These are phyloP conservation scores for Cinnamomum micranthum DNA, from an alignment of 164 flowering plant species.

Conservation along the genomic window DNA sequence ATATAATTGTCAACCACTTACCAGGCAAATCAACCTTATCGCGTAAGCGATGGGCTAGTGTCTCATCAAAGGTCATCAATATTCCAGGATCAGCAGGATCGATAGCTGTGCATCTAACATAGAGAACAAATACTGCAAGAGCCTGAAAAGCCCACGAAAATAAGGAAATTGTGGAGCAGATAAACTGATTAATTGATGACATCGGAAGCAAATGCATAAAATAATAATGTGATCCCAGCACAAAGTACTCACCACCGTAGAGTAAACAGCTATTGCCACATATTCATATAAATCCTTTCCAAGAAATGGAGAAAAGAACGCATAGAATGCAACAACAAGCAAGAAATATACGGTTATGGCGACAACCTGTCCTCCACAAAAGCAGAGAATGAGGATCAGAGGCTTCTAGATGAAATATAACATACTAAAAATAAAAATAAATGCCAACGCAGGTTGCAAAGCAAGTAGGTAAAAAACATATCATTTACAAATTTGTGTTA, in stretches of 20 bases:
- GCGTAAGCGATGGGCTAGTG: conserved; percentile 35
- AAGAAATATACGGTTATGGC: conserved; percentile 88
- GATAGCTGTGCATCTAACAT: conserved; percentile 86
- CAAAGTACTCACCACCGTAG: conserved; percentile 60
- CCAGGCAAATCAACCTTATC: conserved; percentile 40
- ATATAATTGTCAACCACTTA: conserved; percentile 24
- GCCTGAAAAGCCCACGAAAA: conserved; percentile 43
- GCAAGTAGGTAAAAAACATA: too few species aligned
- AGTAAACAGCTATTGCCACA: conserved; percentile 71
- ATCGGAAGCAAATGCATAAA: not conserved
- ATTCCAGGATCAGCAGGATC: conserved; percentile 98
- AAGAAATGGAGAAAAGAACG: conserved; percentile 93
- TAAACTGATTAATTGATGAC: not conserved
- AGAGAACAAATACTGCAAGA: conserved; percentile 68
- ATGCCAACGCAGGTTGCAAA: too few species aligned
- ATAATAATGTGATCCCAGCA: not conserved
- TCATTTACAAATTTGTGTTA: too few species aligned
- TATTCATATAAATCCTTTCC: conserved; percentile 71
- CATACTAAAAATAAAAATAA: not conserved
- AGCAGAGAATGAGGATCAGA: conserved; percentile 2
- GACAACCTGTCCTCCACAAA: conserved; percentile 53
- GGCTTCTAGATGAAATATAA: not conserved
- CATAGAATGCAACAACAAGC: conserved; percentile 83
- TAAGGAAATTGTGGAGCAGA: not conserved
- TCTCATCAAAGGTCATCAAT: conserved; percentile 43